These are phyloP conservation scores for Teunomyces lycoperdinae DNA, from an alignment of 805 yeast genomes.

Conservation along the genomic window DNA sequence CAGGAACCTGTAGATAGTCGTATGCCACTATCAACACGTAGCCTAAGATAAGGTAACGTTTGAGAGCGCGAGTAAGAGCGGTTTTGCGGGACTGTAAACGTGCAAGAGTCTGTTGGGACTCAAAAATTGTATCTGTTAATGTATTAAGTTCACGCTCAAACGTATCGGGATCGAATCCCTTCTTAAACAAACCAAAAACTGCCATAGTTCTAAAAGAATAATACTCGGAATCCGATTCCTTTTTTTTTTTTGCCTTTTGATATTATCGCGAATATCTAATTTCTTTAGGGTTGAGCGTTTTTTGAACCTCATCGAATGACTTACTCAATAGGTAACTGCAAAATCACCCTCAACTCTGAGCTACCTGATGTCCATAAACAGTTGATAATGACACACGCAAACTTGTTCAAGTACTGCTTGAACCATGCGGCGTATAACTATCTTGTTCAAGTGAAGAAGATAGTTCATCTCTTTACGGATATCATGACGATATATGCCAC, in stretches of 20 bases:
- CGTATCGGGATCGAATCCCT: conserved; percentile 36
- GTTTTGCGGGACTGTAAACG: conserved; percentile 13
- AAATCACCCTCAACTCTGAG: conserved; percentile 21
- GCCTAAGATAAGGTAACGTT: conserved; percentile 15
- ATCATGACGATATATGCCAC: conserved; percentile 39
- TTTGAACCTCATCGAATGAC: conserved; percentile 22
- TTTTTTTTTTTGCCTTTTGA: neutral
- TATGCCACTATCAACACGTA: conserved; percentile 24
- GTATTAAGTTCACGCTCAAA: conserved; percentile 43
- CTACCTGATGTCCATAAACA: conserved; percentile 21
- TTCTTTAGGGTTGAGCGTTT: neutral
- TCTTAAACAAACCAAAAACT: conserved; percentile 25
- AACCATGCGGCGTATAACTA: conserved; percentile 27
- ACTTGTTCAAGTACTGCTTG: conserved; percentile 32
- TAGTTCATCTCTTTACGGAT: conserved; percentile 37
- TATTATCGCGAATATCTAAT: neutral
- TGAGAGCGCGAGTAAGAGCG: conserved; percentile 14
- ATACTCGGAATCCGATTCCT: too few species aligned
- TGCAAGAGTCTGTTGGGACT: conserved; percentile 20
- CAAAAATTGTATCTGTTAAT: conserved; percentile 33
- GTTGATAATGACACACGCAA: conserved; percentile 26
- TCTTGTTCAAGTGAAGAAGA: conserved; percentile 26
- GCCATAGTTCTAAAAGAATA: conserved; percentile 17
- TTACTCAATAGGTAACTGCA: conserved; percentile 37
- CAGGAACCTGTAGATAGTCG: conserved; percentile 19